Conservation (phyloP, 208 protist species). For the Acanthamoeba triangularis region DNA sequence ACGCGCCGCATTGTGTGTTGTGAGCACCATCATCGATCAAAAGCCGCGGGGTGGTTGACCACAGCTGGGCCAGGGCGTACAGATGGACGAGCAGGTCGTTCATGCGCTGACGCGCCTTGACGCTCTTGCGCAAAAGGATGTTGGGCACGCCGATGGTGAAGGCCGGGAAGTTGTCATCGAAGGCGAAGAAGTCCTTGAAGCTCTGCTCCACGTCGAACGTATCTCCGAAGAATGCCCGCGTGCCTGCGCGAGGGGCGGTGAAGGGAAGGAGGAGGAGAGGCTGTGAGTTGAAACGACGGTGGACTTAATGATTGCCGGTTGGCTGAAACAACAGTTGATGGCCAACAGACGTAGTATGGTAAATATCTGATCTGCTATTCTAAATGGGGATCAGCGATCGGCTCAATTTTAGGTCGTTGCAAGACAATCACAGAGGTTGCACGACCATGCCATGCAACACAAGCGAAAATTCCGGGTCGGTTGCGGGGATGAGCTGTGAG, state of each 20-base stretch:
- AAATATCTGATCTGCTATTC: too few species aligned
- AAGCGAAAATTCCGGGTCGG: too few species aligned
- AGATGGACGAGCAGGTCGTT: background rate
- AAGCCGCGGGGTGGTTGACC: too few species aligned
- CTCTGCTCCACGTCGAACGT: slow-evolving; percentile 38
- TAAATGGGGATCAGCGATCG: too few species aligned
- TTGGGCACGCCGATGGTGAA: slow-evolving; percentile 8
- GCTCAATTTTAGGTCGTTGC: too few species aligned
- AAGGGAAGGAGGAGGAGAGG: background rate
- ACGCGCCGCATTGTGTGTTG: background rate
- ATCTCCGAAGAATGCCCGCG: slow-evolving; percentile 6
- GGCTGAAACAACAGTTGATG: too few species aligned
- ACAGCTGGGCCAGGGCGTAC: background rate
- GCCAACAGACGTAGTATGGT: too few species aligned
- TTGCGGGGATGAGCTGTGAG: background rate
- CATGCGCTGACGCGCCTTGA: background rate
- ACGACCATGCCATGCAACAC: too few species aligned
- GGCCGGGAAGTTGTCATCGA: slow-evolving; percentile 35
- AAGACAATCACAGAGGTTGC: too few species aligned
- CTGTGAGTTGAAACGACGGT: background rate
- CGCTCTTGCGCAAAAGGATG: background rate
- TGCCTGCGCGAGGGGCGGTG: background rate
- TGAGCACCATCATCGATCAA: background rate
- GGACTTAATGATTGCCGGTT: background rate
- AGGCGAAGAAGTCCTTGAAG: slow-evolving; percentile 36